Percentiles rank a stretch among this genome's conserved stretches.
Evolutionary conservation across 2,329 filamentous ascomycete species (phyloP).

Genomic region (Aspergillus intermedius): DNA sequence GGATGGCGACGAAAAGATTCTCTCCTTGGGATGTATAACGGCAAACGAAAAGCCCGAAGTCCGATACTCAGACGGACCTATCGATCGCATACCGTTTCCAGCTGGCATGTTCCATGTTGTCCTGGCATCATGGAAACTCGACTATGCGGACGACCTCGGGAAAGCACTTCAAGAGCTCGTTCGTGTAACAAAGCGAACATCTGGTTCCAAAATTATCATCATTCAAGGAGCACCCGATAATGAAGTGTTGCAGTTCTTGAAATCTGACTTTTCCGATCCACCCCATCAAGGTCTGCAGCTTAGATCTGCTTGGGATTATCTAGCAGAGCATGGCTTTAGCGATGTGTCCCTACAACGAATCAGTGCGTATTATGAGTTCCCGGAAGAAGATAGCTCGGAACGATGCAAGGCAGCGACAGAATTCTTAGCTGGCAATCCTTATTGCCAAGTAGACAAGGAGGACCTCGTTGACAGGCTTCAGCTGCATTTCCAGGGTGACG

Average conservation of each 20-base stretch:
- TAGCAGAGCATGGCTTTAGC: not conserved
- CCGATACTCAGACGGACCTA: too few relatives aligned
- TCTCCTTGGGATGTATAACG: too few relatives aligned
- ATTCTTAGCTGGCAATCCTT: not conserved
- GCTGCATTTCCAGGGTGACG: too few relatives aligned
- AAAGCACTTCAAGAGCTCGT: not conserved
- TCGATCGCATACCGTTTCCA: too few relatives aligned
- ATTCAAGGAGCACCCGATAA: constrained; percentile 5
- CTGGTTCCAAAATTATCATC: not conserved
- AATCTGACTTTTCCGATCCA: not conserved
- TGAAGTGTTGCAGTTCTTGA: not conserved
- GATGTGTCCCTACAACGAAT: not conserved
- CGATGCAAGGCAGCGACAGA: not conserved
- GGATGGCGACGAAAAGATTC: not conserved
- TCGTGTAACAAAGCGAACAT: not conserved
- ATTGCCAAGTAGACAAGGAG: too few relatives aligned
- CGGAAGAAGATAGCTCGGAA: not conserved
- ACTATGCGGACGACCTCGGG: not conserved
- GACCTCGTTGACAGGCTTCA: too few relatives aligned
- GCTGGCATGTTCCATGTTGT: too few relatives aligned
- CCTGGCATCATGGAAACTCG: not conserved
- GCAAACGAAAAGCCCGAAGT: too few relatives aligned
- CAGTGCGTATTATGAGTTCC: not conserved
- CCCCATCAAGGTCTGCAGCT: constrained; percentile 5
- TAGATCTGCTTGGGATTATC: not conserved